Percentiles rank a stretch among this genome's conserved stretches.
phyloP scores from a whole-genome alignment of 208 protist species.

The Trypanosoma platydactyli region DNA sequence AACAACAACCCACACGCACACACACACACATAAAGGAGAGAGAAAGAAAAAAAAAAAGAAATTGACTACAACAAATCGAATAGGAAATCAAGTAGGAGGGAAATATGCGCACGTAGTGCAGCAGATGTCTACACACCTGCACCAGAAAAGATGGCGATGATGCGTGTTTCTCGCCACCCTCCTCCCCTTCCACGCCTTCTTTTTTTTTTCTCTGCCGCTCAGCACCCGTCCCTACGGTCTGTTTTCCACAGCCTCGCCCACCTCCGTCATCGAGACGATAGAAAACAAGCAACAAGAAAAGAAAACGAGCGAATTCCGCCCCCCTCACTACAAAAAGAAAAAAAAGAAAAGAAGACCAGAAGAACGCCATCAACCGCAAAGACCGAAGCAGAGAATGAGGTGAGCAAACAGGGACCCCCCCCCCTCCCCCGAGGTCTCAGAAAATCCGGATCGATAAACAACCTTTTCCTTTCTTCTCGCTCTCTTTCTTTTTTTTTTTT shows the following conservation, averaged over 20 bases:
- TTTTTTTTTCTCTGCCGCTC: not conserved
- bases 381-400: too few relatives aligned
- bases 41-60: not conserved
- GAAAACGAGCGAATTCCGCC: too few relatives aligned
- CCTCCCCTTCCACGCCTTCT: not conserved
- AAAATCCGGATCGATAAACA: too few relatives aligned
- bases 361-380: not conserved
- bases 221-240: not conserved
- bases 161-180: not conserved
- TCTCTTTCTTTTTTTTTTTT: slow-evolving; percentile 21
- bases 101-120: slow-evolving; percentile 15
- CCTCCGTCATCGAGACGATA: too few relatives aligned
- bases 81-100: slow-evolving; percentile 1
- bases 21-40: slow-evolving; percentile 13
- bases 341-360: too few relatives aligned
- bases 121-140: not conserved
- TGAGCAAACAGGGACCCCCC: too few relatives aligned
- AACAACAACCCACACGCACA: not conserved
- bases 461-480: too few relatives aligned
- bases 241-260: too few relatives aligned
- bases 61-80: too few relatives aligned
- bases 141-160: not conserved
- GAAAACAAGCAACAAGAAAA: too few relatives aligned
- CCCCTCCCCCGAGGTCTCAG: too few relatives aligned
- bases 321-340: too few relatives aligned